phyloP scores from a whole-genome alignment of 768 basidiomycete species.

The Gymnopilus junonius region DNA sequence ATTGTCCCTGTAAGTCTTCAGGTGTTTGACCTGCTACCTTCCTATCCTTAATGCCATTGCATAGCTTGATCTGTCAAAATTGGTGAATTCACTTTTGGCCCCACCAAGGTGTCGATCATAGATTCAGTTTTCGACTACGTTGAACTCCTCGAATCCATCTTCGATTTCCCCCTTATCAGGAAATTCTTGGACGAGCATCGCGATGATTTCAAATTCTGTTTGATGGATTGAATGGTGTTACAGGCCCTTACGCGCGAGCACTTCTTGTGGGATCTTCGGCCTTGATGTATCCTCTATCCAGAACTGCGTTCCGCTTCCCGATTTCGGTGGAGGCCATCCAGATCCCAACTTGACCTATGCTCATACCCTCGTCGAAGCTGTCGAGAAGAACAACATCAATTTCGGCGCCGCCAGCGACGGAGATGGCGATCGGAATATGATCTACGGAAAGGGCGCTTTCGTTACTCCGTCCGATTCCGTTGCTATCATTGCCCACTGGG shows the following conservation, averaged over 20 bases:
- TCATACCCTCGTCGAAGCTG: constrained; percentile 88
- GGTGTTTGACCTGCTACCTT: constrained; percentile 4
- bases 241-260: constrained; percentile 92
- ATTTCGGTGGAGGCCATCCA: constrained; percentile 97
- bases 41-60: neutral
- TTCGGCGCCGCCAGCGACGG: constrained; percentile 98
- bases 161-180: constrained; percentile 94
- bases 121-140: constrained; percentile 94
- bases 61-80: constrained; percentile 86
- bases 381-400: constrained; percentile 82
- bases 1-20: constrained; percentile 62
- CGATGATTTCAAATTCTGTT: constrained; percentile 86
- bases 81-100: constrained; percentile 81
- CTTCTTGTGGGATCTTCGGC: constrained; percentile 84
- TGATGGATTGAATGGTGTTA: constrained; percentile 96
- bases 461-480: constrained; percentile 98
- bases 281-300: constrained; percentile 83
- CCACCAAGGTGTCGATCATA: constrained; percentile 86
- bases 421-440: constrained; percentile 99
- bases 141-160: constrained; percentile 82
- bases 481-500: constrained; percentile 98
- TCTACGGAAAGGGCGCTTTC: constrained; percentile 97
- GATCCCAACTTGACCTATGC: constrained; percentile 99
- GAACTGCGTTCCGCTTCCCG: constrained; percentile 89
- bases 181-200: constrained; percentile 76